Evolutionary conservation across 148 eudicot genomes (phyloP).

Genomic region (Rhododendron ovatum): DNA sequence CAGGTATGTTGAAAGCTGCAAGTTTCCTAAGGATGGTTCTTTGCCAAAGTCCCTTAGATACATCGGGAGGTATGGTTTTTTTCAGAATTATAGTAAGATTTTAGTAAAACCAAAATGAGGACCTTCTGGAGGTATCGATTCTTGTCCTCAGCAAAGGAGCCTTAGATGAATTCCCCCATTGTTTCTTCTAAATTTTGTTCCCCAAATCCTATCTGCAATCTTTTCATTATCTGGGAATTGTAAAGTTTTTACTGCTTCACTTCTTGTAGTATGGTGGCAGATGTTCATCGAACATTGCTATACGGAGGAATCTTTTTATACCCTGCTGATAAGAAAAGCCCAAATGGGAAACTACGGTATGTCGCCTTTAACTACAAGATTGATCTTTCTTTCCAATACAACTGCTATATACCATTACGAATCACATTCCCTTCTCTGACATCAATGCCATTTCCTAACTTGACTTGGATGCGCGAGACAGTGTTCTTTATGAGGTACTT

Average conservation of each 20-base stretch:
- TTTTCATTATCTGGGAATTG: background rate
- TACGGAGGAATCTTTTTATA: constrained; percentile 96
- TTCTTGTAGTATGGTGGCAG: constrained; percentile 84
- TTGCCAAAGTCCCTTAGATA: constrained; percentile 89
- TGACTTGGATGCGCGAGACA: constrained; percentile 5
- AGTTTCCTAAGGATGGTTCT: constrained; percentile 84
- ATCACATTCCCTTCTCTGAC: background rate
- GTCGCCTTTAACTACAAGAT: background rate
- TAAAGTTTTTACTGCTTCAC: background rate
- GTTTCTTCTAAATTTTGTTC: background rate
- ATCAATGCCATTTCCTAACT: background rate
- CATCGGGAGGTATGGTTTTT: constrained; percentile 67
- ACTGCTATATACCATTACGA: too few species aligned
- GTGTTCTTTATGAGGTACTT: constrained; percentile 54
- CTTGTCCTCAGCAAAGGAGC: too few species aligned
- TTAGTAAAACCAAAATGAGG: background rate
- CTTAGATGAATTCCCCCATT: background rate
- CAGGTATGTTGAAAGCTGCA: constrained; percentile 91
- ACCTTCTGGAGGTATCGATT: too few species aligned
- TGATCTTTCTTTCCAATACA: background rate
- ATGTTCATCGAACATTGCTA: constrained; percentile 91
- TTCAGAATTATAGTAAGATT: background rate
- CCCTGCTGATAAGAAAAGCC: constrained; percentile 97
- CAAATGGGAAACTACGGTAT: constrained; percentile 82
- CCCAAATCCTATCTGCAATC: background rate